Evolutionary conservation across 1,284 basidiomycete species (phyloP).

Genomic region (Ceratorhiza oryzae-sativae): DNA sequence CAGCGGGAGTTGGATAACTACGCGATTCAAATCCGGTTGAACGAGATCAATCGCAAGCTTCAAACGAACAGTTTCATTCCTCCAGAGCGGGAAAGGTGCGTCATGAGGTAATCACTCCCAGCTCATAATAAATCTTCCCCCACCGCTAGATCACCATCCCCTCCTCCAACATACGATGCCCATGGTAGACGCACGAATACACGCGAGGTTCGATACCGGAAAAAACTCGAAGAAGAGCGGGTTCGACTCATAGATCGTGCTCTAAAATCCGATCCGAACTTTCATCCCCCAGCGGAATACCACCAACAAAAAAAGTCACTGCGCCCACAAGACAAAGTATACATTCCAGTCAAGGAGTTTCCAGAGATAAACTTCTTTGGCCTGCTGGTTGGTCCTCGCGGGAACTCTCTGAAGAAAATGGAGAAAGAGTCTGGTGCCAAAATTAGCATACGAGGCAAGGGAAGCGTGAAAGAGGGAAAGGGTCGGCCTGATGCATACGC

Average conservation of each 20-base stretch:
- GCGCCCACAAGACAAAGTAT: conserved; percentile 95
- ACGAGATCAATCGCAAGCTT: conserved; percentile 97
- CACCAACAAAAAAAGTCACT: conserved; percentile 92
- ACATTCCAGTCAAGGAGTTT: conserved; percentile 99
- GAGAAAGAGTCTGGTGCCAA: conserved; percentile 97
- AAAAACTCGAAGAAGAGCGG: conserved; percentile 97
- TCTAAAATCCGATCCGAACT: conserved; percentile 97
- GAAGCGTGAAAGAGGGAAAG: conserved; percentile 98
- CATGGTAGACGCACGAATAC: conserved; percentile 98
- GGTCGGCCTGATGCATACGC: conserved; percentile 90
- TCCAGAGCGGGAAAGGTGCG: conserved; percentile 86
- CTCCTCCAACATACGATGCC: conserved; percentile 95
- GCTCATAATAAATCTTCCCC: conserved; percentile 7
- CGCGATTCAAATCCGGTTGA: conserved; percentile 90
- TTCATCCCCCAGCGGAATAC: conserved; percentile 94
- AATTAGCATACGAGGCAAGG: conserved; percentile 98
- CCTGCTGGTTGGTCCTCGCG: conserved; percentile 95
- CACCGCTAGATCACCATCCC: conserved; percentile 83
- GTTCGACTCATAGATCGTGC: conserved; percentile 92
- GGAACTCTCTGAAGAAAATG: conserved; percentile 99
- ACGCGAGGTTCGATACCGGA: conserved; percentile 95
- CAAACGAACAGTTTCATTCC: conserved; percentile 94
- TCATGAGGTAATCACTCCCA: background rate
- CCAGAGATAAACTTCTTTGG: conserved; percentile 99
- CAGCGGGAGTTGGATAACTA: conserved; percentile 95